Base-by-base conservation (phyloP, 129 eudicot genomes). In the Ambrosia artemisiifolia region DNA sequence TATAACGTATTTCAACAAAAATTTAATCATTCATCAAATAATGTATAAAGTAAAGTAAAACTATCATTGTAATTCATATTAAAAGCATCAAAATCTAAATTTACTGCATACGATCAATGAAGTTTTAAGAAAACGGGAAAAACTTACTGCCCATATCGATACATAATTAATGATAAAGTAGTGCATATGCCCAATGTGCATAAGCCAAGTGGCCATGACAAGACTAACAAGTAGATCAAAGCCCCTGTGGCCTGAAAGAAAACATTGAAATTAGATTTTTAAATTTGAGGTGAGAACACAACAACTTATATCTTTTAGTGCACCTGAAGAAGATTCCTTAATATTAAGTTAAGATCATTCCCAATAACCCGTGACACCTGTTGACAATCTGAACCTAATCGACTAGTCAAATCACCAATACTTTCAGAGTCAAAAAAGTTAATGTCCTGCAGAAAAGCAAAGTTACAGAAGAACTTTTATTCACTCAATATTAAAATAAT, bases 291-390 rank as follows among this genome's bases (percentile, higher is more conserved):
- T 16, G 14, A 61, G 36, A 17, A 30, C 19, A 7, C 40, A 32
- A 17, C 16, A 14, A 35, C 36, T 8, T 43, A 57, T 50, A 42
- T 63, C 35, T 44, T 78, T 36, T 35, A 34, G 64, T 68, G 61
- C 68, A 94, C 99, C 99, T 94, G 99, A 72, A 94, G 88, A 77
- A 83, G 79, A 84, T 94, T 90, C 69, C 99, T 92, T 38, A 87
- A 66, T 74, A 94, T 94, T 80, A 94, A 47, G 77, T 94, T 94
- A 30, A 94, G 86, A 82, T 94, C 99, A 78, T 90, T 94, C 75
- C 99, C 99, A 44, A 94, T 94, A 76, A 94, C 96, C 63, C 99
- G 97, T 40, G 99, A 94, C 56, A 94, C 99, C 70, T 94, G 99
- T 73, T 90, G 97, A 81, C 99, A 94, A 73, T 94, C 99, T 69